Conservation (phyloP, 306 rosid genomes). For the Lagenaria siceraria region DNA sequence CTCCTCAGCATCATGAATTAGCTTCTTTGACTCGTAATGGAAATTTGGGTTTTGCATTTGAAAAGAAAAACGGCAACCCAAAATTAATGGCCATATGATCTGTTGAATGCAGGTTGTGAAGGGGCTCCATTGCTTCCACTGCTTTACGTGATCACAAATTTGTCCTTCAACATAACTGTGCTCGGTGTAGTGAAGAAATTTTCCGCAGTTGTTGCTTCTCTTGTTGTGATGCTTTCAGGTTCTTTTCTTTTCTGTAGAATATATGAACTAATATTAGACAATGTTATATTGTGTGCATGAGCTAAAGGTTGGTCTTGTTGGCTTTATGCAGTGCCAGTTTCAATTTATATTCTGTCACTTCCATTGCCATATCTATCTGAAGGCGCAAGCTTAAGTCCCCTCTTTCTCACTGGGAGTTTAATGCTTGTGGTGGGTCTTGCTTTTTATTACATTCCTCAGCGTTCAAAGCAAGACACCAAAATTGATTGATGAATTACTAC, state of each 20-base stretch:
- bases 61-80: not conserved
- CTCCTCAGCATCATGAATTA: not conserved
- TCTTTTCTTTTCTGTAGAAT: slow-evolving; percentile 9
- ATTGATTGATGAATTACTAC: slow-evolving; percentile 6
- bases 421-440: slow-evolving; percentile 68
- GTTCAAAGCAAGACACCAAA: slow-evolving; percentile 22
- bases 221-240: slow-evolving; percentile 77
- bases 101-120: slow-evolving; percentile 51
- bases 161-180: slow-evolving; percentile 64
- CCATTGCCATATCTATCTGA: slow-evolving; percentile 72
- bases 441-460: slow-evolving; percentile 40
- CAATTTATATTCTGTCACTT: slow-evolving; percentile 62
- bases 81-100: not conserved
- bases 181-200: slow-evolving; percentile 61
- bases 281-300: not conserved
- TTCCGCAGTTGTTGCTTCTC: slow-evolving; percentile 79
- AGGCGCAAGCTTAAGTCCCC: slow-evolving; percentile 57
- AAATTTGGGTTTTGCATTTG: not conserved
- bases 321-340: slow-evolving; percentile 59
- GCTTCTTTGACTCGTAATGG: not conserved
- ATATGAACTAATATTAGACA: not conserved
- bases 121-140: slow-evolving; percentile 89
- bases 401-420: slow-evolving; percentile 55
- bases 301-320: slow-evolving; percentile 1
- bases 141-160: slow-evolving; percentile 54